phyloP scores from a whole-genome alignment of 768 basidiomycete genomes.

The Hebeloma cylindrosporum region DNA sequence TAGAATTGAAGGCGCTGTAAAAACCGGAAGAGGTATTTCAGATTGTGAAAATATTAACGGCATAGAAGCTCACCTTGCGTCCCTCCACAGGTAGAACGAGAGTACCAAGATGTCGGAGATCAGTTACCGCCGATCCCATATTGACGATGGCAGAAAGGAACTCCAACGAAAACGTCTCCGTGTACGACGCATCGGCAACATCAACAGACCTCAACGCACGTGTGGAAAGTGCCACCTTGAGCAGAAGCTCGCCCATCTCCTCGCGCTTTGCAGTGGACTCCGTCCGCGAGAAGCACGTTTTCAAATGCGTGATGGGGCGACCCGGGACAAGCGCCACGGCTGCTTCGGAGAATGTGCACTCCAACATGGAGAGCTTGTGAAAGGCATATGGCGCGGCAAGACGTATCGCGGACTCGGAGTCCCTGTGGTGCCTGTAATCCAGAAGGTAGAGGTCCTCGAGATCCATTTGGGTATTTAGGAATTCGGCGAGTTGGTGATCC shows the following conservation, averaged over 20 bases:
- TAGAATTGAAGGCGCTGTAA: slow-evolving; percentile 62
- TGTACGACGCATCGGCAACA: slow-evolving; percentile 61
- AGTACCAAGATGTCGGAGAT: slow-evolving; percentile 61
- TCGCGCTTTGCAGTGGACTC: slow-evolving; percentile 46
- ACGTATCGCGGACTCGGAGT: slow-evolving; percentile 20
- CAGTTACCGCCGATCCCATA: slow-evolving; percentile 31
- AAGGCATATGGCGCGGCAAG: slow-evolving; percentile 38
- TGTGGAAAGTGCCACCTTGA: slow-evolving; percentile 45
- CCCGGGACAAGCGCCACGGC: slow-evolving; percentile 55
- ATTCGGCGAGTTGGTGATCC: slow-evolving; percentile 54
- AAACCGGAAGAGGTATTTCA: slow-evolving; percentile 5
- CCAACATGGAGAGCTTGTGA: slow-evolving; percentile 51
- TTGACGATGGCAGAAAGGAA: slow-evolving; percentile 45
- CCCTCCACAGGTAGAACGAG: slow-evolving; percentile 62
- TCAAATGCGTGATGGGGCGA: slow-evolving; percentile 60
- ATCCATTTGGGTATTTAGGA: slow-evolving; percentile 47
- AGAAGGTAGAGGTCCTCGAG: slow-evolving; percentile 51
- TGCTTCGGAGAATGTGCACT: slow-evolving; percentile 70
- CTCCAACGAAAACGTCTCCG: slow-evolving; percentile 52
- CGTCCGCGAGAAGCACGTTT: slow-evolving; percentile 67
- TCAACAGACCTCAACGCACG: slow-evolving; percentile 51
- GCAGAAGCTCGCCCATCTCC: slow-evolving; percentile 51
- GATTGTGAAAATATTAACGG: slow-evolving; percentile 6
- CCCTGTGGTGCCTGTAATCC: slow-evolving; percentile 39
- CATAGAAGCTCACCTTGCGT: slow-evolving; percentile 41